Conservation (phyloP, 2,329 filamentous ascomycete genomes). For the Phyllosticta citriasiana region DNA sequence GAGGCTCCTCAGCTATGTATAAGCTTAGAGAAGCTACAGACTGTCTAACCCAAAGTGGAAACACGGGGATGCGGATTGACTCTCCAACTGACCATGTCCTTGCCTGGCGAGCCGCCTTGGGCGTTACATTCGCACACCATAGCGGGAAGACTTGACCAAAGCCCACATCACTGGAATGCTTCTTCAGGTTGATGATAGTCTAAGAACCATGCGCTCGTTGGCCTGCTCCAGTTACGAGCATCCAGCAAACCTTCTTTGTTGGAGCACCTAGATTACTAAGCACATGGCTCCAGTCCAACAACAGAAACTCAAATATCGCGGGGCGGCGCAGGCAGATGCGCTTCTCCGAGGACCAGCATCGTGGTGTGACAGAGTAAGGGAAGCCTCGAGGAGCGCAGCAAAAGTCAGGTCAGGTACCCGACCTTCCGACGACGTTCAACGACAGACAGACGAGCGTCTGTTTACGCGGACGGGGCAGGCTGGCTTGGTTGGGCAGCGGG, state of each 20-base stretch:
- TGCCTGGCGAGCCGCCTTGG: not conserved
- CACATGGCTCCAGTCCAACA: not conserved
- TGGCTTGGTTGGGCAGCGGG: not conserved
- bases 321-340: not conserved
- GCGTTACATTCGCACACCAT: not conserved
- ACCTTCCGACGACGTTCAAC: not conserved
- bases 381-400: not conserved
- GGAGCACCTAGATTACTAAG: not conserved
- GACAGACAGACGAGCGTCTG: not conserved
- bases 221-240: not conserved
- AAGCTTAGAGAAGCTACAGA: not conserved
- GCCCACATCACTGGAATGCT: not conserved
- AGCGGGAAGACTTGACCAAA: not conserved
- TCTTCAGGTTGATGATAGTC: not conserved
- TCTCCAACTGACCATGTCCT: not conserved
- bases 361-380: not conserved
- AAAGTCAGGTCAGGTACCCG: not conserved
- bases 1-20: not conserved
- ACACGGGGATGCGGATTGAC: not conserved
- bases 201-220: not conserved
- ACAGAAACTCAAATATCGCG: not conserved
- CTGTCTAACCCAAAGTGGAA: not conserved
- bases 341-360: not conserved
- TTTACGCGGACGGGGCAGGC: not conserved
- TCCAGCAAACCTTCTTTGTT: not conserved